Evolutionary conservation across 2,329 filamentous ascomycete genomes (phyloP).

Genomic region (Didymellaceae sp.): DNA sequence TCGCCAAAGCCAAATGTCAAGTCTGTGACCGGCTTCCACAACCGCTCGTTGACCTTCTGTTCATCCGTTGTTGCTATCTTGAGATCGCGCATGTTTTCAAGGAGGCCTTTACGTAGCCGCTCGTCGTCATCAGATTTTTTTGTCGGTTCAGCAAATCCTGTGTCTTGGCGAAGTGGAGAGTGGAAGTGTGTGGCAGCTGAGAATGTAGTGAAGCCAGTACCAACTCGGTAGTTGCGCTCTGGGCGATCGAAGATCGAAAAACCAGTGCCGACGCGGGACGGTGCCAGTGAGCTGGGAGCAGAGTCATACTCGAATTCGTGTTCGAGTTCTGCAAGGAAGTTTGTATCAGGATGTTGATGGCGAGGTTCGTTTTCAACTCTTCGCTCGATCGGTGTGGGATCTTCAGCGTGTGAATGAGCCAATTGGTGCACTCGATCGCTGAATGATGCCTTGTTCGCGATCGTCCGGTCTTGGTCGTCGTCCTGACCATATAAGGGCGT

Average conservation of each 20-base stretch:
- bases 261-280: conserved; percentile 37
- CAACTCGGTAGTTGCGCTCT: conserved; percentile 20
- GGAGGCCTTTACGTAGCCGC: conserved; percentile 34
- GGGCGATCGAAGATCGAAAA: conserved; percentile 35
- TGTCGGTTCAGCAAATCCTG: conserved; percentile 38
- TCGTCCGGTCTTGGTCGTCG: conserved; percentile 21
- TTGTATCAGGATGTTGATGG: conserved; percentile 27
- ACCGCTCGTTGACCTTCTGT: conserved; percentile 28
- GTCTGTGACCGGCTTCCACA: conserved; percentile 38
- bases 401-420: conserved; percentile 22
- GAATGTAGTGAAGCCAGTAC: conserved; percentile 31
- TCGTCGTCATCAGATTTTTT: conserved; percentile 33
- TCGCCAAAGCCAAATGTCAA: conserved; percentile 24
- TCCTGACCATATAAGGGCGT: conserved; percentile 14
- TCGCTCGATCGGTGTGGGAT: conserved; percentile 9
- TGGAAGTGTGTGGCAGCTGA: conserved; percentile 33
- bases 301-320: conserved; percentile 41
- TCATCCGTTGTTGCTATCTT: conserved; percentile 21
- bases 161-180: conserved; percentile 45
- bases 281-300: conserved; percentile 26
- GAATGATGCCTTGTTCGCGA: conserved; percentile 41
- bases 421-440: conserved; percentile 45
- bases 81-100: conserved; percentile 30
- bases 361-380: conserved; percentile 17
- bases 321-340: conserved; percentile 39